A percentile compares a stretch with the other conserved stretches of the same genome.
Conservation (phyloP, 2,329 filamentous ascomycete species). For the Lecanosticta acicola region DNA sequence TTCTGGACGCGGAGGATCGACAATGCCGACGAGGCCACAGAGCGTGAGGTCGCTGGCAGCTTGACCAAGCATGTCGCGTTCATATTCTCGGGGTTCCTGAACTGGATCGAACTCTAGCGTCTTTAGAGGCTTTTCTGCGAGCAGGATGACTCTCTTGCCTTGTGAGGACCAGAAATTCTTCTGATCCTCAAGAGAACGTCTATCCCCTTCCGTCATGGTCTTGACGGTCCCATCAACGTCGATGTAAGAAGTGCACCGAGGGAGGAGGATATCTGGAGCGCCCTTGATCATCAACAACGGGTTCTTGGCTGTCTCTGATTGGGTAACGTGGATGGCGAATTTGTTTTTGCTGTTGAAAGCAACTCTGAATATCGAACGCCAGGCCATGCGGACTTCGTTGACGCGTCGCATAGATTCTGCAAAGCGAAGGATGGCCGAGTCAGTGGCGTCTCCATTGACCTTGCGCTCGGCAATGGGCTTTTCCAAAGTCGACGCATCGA, state of each 20-base stretch:
- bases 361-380: slow-evolving; percentile 62
- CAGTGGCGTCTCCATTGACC: slow-evolving; percentile 70
- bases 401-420: slow-evolving; percentile 61
- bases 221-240: slow-evolving; percentile 51
- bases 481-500: slow-evolving; percentile 60
- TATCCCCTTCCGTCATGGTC: slow-evolving; percentile 49
- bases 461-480: slow-evolving; percentile 56
- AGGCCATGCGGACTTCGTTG: slow-evolving; percentile 54
- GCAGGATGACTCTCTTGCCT: slow-evolving; percentile 63
- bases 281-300: slow-evolving; percentile 69
- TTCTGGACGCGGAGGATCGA: slow-evolving; percentile 56
- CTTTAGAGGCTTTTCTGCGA: slow-evolving; percentile 50
- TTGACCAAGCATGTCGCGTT: slow-evolving; percentile 55
- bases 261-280: slow-evolving; percentile 67
- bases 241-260: slow-evolving; percentile 55
- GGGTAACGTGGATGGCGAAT: slow-evolving; percentile 65
- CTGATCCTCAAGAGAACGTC: slow-evolving; percentile 50
- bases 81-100: slow-evolving; percentile 50
- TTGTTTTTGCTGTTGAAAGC: slow-evolving; percentile 79
- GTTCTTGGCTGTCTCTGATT: slow-evolving; percentile 28
- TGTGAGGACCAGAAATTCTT: slow-evolving; percentile 65
- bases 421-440: slow-evolving; percentile 67
- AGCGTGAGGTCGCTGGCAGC: slow-evolving; percentile 43
- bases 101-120: slow-evolving; percentile 53
- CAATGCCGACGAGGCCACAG: slow-evolving; percentile 54